phyloP scores from a whole-genome alignment of 2,329 filamentous ascomycete species.

The Hortaea werneckii region DNA sequence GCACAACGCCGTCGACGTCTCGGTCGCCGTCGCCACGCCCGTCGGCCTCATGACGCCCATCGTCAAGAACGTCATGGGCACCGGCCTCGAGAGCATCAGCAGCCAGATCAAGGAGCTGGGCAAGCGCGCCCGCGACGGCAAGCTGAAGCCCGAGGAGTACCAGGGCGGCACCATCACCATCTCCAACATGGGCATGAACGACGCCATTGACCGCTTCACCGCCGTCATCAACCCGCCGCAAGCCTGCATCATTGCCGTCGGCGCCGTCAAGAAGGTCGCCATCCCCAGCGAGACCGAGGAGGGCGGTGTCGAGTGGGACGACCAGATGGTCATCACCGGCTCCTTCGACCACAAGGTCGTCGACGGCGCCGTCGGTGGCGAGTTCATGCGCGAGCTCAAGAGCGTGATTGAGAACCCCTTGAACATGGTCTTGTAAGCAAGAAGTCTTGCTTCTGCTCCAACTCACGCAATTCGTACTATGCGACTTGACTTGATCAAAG shows the following conservation, averaged over 20 bases:
- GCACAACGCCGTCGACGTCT: slow-evolving; percentile 87
- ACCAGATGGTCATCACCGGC: slow-evolving; percentile 88
- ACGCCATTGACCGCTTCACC: slow-evolving; percentile 90
- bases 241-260: slow-evolving; percentile 87
- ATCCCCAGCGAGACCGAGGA: slow-evolving; percentile 78
- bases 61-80: slow-evolving; percentile 76
- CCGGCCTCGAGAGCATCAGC: slow-evolving; percentile 83
- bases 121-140: slow-evolving; percentile 90
- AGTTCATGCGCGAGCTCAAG: slow-evolving; percentile 97
- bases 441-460: no score
- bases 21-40: slow-evolving; percentile 88
- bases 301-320: slow-evolving; percentile 78
- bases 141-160: slow-evolving; percentile 99
- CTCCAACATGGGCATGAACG: slow-evolving; percentile 99
- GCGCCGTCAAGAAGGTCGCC: slow-evolving; percentile 91
- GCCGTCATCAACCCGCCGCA: slow-evolving; percentile 99
- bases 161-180: slow-evolving; percentile 98
- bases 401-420: slow-evolving; percentile 95
- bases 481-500: no score
- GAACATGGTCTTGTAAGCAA: slow-evolving; percentile 70
- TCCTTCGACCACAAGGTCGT: slow-evolving; percentile 99
- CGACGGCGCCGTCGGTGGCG: slow-evolving; percentile 88
- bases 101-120: slow-evolving; percentile 88
- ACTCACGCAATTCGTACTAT: no score
- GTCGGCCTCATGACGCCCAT: slow-evolving; percentile 95